A percentile compares a stretch with the other conserved stretches of the same genome.
These are phyloP conservation scores for Ganoderma multipileum DNA, from an alignment of 1,284 basidiomycete genomes.

Conservation along the genomic window DNA sequence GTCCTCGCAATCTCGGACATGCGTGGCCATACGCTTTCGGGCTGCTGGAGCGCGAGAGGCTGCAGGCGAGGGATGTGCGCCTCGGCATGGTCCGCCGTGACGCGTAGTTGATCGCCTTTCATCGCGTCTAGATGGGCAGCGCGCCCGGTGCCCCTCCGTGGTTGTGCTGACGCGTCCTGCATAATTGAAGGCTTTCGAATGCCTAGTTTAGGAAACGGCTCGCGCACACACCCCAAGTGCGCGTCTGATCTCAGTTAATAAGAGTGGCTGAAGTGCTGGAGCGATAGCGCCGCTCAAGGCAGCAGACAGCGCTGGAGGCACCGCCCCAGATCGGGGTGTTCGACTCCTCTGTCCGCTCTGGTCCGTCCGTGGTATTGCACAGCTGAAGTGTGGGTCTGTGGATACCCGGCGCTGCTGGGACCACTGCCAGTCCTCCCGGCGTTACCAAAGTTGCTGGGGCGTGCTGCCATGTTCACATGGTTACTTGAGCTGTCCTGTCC, in stretches of 20 bases:
- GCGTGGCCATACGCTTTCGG: background rate
- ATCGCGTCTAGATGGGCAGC: background rate
- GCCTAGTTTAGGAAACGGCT: background rate
- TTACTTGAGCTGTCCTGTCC: background rate
- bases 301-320: slow-evolving; percentile 6
- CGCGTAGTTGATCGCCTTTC: background rate
- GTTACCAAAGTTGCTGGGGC: background rate
- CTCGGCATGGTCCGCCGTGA: background rate
- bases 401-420: background rate
- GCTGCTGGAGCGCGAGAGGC: background rate
- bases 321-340: slow-evolving; percentile 2
- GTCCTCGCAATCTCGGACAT: background rate
- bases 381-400: background rate
- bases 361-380: slow-evolving; percentile 2
- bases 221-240: background rate
- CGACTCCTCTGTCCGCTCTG: slow-evolving; percentile 4
- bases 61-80: background rate
- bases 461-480: background rate
- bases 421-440: background rate
- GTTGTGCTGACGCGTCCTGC: background rate
- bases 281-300: background rate
- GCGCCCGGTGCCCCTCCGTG: background rate
- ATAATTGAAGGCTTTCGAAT: background rate
- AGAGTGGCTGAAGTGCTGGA: background rate
- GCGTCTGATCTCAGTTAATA: slow-evolving; percentile 9